Evolutionary conservation across 768 basidiomycete genomes (phyloP).

Genomic region (Pulveroboletus sp.): DNA sequence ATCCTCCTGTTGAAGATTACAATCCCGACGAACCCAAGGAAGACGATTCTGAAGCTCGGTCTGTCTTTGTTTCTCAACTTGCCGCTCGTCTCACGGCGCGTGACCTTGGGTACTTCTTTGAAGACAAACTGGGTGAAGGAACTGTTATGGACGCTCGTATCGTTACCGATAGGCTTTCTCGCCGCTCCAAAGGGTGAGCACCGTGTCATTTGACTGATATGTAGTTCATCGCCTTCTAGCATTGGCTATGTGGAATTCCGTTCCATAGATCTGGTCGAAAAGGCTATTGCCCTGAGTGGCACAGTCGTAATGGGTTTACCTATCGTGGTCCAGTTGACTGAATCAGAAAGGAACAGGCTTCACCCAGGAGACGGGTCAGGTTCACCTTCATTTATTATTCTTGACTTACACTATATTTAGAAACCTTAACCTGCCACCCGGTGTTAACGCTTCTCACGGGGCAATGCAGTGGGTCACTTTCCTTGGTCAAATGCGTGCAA

Average conservation of each 20-base stretch:
- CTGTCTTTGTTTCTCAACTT: slow-evolving; percentile 98
- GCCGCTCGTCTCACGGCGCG: slow-evolving; percentile 95
- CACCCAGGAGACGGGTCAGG: slow-evolving; percentile 86
- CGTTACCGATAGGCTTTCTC: slow-evolving; percentile 91
- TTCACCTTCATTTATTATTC: slow-evolving; percentile 1
- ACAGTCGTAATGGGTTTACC: slow-evolving; percentile 98
- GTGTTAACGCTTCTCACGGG: slow-evolving; percentile 76
- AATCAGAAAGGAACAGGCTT: slow-evolving; percentile 90
- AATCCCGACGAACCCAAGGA: slow-evolving; percentile 89
- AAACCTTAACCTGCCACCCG: slow-evolving; percentile 80
- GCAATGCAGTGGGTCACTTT: slow-evolving; percentile 73
- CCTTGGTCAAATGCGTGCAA: slow-evolving; percentile 12
- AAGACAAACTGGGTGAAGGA: slow-evolving; percentile 92
- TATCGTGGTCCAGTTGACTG: slow-evolving; percentile 94
- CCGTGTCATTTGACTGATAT: neutral
- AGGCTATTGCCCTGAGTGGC: slow-evolving; percentile 85
- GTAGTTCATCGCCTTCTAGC: slow-evolving; percentile 40
- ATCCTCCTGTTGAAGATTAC: slow-evolving; percentile 63
- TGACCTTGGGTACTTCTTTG: slow-evolving; percentile 98
- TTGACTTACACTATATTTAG: slow-evolving; percentile 34
- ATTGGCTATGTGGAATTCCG: slow-evolving; percentile 99
- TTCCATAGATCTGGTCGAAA: slow-evolving; percentile 85
- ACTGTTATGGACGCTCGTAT: slow-evolving; percentile 95
- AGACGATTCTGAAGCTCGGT: slow-evolving; percentile 97
- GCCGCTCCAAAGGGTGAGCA: slow-evolving; percentile 94